A percentile compares a stretch with the other conserved stretches of the same genome.
phyloP scores from a whole-genome alignment of 1,284 basidiomycete genomes.

The Pseudozyma pruni region DNA sequence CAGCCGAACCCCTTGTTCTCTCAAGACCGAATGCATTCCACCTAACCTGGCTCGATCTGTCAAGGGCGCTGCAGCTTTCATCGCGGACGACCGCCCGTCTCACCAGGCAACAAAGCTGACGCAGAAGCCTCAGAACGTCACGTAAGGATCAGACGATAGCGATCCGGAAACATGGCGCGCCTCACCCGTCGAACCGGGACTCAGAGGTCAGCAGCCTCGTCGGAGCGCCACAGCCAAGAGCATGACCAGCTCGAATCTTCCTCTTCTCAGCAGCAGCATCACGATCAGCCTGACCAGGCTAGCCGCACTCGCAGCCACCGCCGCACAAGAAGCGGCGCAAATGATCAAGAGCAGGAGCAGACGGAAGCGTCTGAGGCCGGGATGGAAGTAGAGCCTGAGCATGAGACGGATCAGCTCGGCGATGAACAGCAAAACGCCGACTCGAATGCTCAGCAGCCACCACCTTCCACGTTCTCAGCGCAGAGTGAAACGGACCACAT shows the following conservation, averaged over 20 bases:
- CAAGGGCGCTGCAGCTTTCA: no score
- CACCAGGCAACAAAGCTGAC: no score
- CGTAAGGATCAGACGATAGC: background rate
- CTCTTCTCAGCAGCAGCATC: constrained; percentile 5
- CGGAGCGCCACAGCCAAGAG: constrained; percentile 11
- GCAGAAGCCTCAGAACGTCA: no score
- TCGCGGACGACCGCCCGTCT: no score
- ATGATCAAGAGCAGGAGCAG: background rate
- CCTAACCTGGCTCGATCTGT: no score
- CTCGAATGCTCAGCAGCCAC: constrained; percentile 4
- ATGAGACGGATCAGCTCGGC: constrained; percentile 7
- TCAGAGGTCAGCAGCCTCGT: constrained; percentile 14
- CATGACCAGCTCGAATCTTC: constrained; percentile 20
- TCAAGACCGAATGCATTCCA: no score
- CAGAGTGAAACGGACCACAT: constrained; percentile 39
- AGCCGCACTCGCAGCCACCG: background rate
- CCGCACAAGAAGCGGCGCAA: background rate
- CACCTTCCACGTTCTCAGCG: constrained; percentile 34
- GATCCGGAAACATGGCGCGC: constrained; percentile 15
- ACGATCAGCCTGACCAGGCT: background rate
- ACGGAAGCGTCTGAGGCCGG: constrained; percentile 2
- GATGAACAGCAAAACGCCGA: constrained; percentile 2
- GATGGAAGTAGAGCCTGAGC: constrained; percentile 3
- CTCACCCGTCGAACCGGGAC: constrained; percentile 34
- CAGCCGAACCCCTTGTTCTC: no score